Base-by-base conservation (phyloP, 805 yeast species). In the Maudiozyma serrabonitensis region DNA sequence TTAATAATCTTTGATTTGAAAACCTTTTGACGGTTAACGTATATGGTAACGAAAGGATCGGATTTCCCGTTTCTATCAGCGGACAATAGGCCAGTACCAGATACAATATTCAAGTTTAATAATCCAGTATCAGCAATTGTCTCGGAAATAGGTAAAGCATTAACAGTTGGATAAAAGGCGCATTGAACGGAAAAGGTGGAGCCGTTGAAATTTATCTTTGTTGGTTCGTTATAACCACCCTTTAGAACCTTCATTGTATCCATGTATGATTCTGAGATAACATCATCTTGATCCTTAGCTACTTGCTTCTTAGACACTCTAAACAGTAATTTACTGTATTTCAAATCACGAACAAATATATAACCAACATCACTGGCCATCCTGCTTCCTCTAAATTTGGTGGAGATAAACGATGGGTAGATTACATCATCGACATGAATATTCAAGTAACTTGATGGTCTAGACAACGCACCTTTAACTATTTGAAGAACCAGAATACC, bases 31-130 rank as follows among this genome's bases (percentile, higher is more conserved):
- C 79, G 82, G 60, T 83, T 81, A 16, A 82, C 61, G 44, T 62
- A 68, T n/a, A 85, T 63, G 23, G 66, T 67, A 43, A 74, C 74
- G 57, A 71, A 78, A 49, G 95, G 95, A 69, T 86, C 95, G 3
- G 91, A 82, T 59, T 80, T 81, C 49, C 93, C 93, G 58, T 82
- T 82, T 48, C 78, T 69, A 63, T 86, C 93, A 44, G 79, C 84
- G 7, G 88, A 67, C 45, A 65, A 60, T 51, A 86, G 68, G 46
- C 71, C 66, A 25, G 71, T 71, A 31, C 81, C 93, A 45, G 78
- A 72, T 38, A 81, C 58, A 48, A 86, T 68, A 38, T 78, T 80
- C 55, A 85, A 61, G 42, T 74, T 71, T 46, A 85, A 62, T 12
- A 69, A 55, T 58, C 95, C 95, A 23, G 87, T 84, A 61, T 86